These are phyloP conservation scores for Trypanosoma boissoni DNA, from an alignment of 208 protist genomes.

Conservation along the genomic window DNA sequence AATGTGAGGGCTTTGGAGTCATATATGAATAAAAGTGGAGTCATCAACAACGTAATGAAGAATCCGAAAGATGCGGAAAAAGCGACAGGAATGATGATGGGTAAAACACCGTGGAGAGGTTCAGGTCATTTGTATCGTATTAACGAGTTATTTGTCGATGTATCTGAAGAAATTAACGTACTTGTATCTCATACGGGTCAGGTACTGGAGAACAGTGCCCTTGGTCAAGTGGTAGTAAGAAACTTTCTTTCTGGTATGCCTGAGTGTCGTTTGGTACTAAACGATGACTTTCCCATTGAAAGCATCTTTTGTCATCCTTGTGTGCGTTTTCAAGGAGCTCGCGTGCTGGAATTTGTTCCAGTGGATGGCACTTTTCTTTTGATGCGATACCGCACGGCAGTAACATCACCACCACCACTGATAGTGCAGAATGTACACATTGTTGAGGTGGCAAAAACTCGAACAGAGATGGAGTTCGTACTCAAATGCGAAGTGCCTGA, in stretches of 20 bases:
- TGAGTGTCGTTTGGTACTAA: constrained; percentile 97
- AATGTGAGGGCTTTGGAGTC: constrained; percentile 86
- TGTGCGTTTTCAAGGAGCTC: constrained; percentile 89
- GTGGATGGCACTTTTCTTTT: constrained; percentile 97
- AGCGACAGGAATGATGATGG: constrained; percentile 88
- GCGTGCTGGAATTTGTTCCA: constrained; percentile 90
- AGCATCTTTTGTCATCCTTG: constrained; percentile 98
- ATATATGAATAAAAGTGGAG: constrained; percentile 85
- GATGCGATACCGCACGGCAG: constrained; percentile 95
- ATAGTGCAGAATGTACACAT: constrained; percentile 85
- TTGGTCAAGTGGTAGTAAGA: constrained; percentile 94
- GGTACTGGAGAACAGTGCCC: constrained; percentile 92
- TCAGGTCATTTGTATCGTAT: constrained; percentile 93
- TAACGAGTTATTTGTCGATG: constrained; percentile 99
- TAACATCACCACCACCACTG: constrained; percentile 95
- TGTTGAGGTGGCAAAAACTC: constrained; percentile 91
- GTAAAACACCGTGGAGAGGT: constrained; percentile 90
- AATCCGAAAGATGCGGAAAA: constrained; percentile 34
- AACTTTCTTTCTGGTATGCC: constrained; percentile 98
- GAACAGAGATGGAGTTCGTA: constrained; percentile 82
- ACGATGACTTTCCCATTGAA: constrained; percentile 86
- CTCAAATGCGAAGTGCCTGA: constrained; percentile 59
- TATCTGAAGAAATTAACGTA: constrained; percentile 96
- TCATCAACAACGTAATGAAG: constrained; percentile 52
- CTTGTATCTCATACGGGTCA: constrained; percentile 92